These are phyloP conservation scores for Barnettozyma pratensis DNA, from an alignment of 805 yeast genomes.

Conservation along the genomic window DNA sequence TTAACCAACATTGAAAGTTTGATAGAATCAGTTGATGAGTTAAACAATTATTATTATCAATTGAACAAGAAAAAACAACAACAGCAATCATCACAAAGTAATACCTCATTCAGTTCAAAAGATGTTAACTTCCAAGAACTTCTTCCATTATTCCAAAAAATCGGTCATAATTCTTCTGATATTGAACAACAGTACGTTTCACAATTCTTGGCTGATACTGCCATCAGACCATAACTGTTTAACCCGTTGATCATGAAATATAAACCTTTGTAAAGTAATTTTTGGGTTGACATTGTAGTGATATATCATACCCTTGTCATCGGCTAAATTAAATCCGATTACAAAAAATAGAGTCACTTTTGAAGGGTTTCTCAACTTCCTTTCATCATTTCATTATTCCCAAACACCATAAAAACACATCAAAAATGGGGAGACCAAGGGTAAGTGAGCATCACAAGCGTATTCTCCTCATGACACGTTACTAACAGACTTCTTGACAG, in stretches of 20 bases:
- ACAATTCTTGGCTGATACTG: constrained; percentile 20
- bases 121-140: constrained; percentile 20
- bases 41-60: constrained; percentile 23
- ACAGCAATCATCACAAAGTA: constrained; percentile 1
- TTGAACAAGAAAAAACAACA: constrained; percentile 19
- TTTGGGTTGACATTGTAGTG: too few species aligned
- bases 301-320: too few species aligned
- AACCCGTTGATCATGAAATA: not conserved
- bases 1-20: constrained; percentile 18
- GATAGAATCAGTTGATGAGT: constrained; percentile 23
- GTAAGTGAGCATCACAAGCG: constrained; percentile 10
- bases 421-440: constrained; percentile 22
- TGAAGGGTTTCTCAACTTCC: too few species aligned
- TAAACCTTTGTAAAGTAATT: too few species aligned
- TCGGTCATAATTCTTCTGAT: constrained; percentile 25
- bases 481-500: constrained; percentile 5
- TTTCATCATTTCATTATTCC: not conserved
- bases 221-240: constrained; percentile 16
- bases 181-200: constrained; percentile 21
- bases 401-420: constrained; percentile 21
- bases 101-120: not conserved
- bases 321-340: too few species aligned
- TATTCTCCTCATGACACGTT: not conserved
- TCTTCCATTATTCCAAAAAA: constrained; percentile 27
- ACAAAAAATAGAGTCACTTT: too few species aligned